These are phyloP conservation scores for Cinchona pubescens DNA, from an alignment of 257 asterid species.

Conservation along the genomic window DNA sequence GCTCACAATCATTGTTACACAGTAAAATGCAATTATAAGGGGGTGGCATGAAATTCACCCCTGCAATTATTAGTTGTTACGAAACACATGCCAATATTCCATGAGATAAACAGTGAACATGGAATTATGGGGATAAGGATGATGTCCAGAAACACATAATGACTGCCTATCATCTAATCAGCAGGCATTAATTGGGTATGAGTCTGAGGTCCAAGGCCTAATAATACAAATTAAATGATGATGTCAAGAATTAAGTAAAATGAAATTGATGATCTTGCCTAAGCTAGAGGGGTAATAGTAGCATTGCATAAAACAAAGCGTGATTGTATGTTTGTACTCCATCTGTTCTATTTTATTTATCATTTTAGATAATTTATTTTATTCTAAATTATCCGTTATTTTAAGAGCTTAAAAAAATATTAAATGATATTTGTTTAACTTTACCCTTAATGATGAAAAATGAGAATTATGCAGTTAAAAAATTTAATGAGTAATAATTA, in stretches of 20 bases:
- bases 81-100: background rate
- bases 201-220: background rate
- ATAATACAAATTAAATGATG: background rate
- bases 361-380: too few species aligned
- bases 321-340: background rate
- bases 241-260: background rate
- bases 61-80: slow-evolving; percentile 1
- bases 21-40: background rate
- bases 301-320: background rate
- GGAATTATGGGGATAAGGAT: background rate
- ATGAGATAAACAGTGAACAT: background rate
- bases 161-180: slow-evolving; percentile 1
- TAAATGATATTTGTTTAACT: too few species aligned
- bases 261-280: too few species aligned
- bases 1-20: slow-evolving; percentile 15
- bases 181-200: background rate
- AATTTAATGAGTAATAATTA: too few species aligned
- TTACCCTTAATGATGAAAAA: too few species aligned
- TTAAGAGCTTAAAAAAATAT: too few species aligned
- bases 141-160: slow-evolving; percentile 6
- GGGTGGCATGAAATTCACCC: slow-evolving; percentile 11
- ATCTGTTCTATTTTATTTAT: too few species aligned
- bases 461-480: too few species aligned
- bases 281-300: background rate
- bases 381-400: too few species aligned